phyloP scores from a whole-genome alignment of 2,329 filamentous ascomycete genomes.

The Dactylonectria estremocensis region DNA sequence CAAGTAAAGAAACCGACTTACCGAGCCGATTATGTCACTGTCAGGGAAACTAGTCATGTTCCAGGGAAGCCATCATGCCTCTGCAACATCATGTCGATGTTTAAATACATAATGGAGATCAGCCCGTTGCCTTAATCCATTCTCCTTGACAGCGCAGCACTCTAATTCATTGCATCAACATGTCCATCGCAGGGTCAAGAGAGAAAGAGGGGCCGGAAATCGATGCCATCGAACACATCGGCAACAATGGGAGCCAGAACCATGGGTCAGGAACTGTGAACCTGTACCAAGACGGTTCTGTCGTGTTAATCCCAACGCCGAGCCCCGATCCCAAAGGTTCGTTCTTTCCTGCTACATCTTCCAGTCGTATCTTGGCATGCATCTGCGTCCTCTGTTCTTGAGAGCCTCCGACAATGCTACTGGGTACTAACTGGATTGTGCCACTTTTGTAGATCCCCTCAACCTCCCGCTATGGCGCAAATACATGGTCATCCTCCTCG shows the following conservation, averaged over 20 bases:
- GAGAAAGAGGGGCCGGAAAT: not conserved
- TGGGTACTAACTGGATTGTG: not conserved
- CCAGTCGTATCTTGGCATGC: conserved; percentile 36
- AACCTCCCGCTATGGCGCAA: not conserved
- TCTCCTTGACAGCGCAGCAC: no score
- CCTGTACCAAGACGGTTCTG: conserved; percentile 18
- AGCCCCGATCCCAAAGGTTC: conserved; percentile 42
- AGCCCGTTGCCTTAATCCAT: not conserved
- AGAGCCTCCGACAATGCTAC: not conserved
- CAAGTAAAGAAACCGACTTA: not conserved
- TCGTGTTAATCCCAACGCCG: conserved; percentile 44
- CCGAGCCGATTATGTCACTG: not conserved
- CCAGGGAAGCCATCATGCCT: not conserved
- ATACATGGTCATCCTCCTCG: not conserved
- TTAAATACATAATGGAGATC: not conserved
- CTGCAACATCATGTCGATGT: not conserved
- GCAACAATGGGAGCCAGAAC: not conserved
- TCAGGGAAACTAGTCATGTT: not conserved
- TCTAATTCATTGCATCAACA: not conserved
- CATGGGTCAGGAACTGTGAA: conserved; percentile 16
- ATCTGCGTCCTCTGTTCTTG: conserved; percentile 40
- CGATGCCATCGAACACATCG: not conserved
- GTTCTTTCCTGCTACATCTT: conserved; percentile 23
- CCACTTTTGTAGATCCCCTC: not conserved
- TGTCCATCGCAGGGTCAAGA: not conserved